Conservation (phyloP, 2,329 filamentous ascomycete species). For the Fusarium tjaetaba region DNA sequence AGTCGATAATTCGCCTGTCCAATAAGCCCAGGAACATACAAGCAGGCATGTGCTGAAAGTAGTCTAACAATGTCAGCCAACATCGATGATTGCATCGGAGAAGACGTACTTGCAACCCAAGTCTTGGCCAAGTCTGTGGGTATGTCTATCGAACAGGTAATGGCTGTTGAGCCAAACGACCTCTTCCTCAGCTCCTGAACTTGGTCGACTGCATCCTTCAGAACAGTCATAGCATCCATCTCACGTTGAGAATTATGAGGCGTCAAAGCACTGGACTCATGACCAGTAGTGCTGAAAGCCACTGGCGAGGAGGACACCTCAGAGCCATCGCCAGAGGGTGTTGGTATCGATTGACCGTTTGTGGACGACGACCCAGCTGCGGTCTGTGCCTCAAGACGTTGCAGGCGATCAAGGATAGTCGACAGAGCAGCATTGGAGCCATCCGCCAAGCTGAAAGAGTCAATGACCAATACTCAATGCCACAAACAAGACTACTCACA, state of each 20-base stretch:
- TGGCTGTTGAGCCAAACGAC: constrained; percentile 28
- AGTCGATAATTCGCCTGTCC: constrained; percentile 42
- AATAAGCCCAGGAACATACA: constrained; percentile 46
- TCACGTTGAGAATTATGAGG: background rate
- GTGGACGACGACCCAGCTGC: background rate
- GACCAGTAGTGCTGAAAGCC: constrained; percentile 8
- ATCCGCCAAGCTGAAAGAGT: constrained; percentile 16
- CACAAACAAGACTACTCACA: constrained; percentile 18
- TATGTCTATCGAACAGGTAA: constrained; percentile 41
- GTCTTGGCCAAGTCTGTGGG: constrained; percentile 42
- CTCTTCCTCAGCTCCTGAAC: constrained; percentile 42
- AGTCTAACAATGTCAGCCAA: constrained; percentile 26
- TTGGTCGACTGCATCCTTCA: constrained; percentile 45
- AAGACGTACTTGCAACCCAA: constrained; percentile 42
- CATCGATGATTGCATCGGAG: accelerated
- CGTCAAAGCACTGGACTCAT: constrained; percentile 11
- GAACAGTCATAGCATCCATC: constrained; percentile 42
- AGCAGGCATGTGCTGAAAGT: constrained; percentile 43
- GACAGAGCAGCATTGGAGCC: constrained; percentile 31
- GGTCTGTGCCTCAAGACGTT: constrained; percentile 44
- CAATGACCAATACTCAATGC: constrained; percentile 4
- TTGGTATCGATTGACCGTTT: background rate
- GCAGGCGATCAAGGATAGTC: constrained; percentile 45
- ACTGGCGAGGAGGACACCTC: constrained; percentile 28
- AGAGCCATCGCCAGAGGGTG: constrained; percentile 23